These are phyloP conservation scores for Chlorella vulgaris DNA, from an alignment of 139 green algal species.

Conservation along the genomic window DNA sequence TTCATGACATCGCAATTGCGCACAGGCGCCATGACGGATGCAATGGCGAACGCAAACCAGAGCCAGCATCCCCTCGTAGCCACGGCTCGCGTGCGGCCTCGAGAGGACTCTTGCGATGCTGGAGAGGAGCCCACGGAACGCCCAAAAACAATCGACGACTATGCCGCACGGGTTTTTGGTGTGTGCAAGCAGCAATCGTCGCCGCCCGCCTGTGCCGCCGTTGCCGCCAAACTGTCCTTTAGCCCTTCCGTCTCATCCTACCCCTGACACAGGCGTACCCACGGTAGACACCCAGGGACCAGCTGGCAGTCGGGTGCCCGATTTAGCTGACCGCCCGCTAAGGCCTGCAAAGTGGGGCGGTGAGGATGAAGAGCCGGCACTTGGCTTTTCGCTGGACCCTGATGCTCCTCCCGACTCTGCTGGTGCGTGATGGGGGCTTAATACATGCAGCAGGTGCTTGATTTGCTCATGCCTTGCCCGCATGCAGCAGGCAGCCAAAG, in stretches of 20 bases:
- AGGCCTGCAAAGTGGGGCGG: neutral
- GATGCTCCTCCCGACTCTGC: slow-evolving; percentile 33
- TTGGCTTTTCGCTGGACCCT: neutral
- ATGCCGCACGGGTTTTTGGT: neutral
- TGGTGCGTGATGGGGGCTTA: too few relatives aligned
- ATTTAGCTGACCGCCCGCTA: slow-evolving; percentile 7
- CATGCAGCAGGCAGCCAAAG: too few relatives aligned
- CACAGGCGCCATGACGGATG: neutral
- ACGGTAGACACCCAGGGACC: slow-evolving; percentile 25
- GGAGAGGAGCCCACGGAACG: neutral
- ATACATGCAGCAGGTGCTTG: neutral
- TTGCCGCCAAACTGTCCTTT: neutral
- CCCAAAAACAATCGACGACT: neutral
- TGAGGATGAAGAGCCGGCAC: neutral
- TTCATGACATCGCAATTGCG: too few relatives aligned
- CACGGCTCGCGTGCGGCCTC: neutral
- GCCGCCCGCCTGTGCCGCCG: too few relatives aligned
- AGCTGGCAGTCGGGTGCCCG: slow-evolving; percentile 29
- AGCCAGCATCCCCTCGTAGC: neutral
- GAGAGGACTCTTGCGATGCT: neutral
- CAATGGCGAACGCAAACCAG: too few relatives aligned
- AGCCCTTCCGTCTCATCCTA: neutral
- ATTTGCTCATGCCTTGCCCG: too few relatives aligned
- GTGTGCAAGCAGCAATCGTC: too few relatives aligned
- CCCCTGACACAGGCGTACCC: neutral